phyloP scores from a whole-genome alignment of 2,329 filamentous ascomycete species.

The Calonectria pseudoturangicola region DNA sequence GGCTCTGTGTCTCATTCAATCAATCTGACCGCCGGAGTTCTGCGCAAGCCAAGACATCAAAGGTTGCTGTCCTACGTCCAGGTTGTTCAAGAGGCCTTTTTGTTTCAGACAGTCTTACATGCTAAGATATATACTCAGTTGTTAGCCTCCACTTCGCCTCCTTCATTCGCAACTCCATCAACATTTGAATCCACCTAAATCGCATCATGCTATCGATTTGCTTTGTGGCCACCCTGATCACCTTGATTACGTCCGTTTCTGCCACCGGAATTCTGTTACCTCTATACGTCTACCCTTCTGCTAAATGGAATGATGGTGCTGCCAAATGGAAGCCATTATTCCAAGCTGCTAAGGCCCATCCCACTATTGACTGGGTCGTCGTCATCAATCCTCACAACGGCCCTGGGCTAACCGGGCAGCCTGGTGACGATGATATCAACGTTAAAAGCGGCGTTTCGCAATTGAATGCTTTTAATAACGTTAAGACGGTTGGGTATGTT shows the following conservation, averaged over 20 bases:
- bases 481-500: conserved; percentile 52
- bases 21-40: neutral
- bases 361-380: conserved; percentile 43
- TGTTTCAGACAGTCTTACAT: neutral
- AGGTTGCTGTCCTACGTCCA: neutral
- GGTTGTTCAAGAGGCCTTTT: neutral
- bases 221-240: neutral
- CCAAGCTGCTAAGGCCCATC: conserved; percentile 35
- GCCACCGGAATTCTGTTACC: conserved; percentile 48
- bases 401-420: conserved; percentile 44
- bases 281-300: conserved; percentile 50
- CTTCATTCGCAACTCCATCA: neutral
- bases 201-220: conserved; percentile 25
- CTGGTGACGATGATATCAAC: conserved; percentile 49
- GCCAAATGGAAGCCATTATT: conserved; percentile 50
- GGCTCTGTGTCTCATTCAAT: neutral
- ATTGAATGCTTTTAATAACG: conserved; percentile 48
- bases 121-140: neutral
- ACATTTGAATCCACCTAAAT: neutral
- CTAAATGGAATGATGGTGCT: conserved; percentile 45
- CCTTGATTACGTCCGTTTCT: conserved; percentile 27
- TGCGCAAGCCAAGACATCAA: neutral
- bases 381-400: conserved; percentile 50
- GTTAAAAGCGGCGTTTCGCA: conserved; percentile 48
- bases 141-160: neutral